These are phyloP conservation scores for Cinchona pubescens DNA, from an alignment of 257 asterid species.

Conservation along the genomic window DNA sequence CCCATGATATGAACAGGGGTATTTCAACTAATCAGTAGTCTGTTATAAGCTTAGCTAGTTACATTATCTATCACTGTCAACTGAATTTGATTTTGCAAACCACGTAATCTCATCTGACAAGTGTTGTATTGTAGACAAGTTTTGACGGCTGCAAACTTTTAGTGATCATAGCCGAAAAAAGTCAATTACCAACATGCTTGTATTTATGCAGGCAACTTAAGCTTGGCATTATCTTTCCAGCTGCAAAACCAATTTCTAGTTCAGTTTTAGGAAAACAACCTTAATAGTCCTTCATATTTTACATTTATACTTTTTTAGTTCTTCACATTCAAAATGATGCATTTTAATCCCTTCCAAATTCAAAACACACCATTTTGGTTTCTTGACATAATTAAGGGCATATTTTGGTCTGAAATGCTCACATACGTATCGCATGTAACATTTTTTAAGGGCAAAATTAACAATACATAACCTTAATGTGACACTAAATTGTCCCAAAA, in stretches of 20 bases:
- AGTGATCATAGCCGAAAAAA: background rate
- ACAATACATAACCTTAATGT: no score
- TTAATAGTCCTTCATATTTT: no score
- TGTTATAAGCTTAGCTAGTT: background rate
- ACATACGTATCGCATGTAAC: no score
- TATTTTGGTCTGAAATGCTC: no score
- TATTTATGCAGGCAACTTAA: conserved; percentile 74
- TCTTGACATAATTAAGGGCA: no score
- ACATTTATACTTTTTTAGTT: no score
- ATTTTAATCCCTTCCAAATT: no score
- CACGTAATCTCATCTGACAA: background rate
- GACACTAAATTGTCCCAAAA: no score
- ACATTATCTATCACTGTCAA: background rate
- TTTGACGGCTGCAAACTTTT: background rate
- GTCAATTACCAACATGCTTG: background rate
- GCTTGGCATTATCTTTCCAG: conserved; percentile 47
- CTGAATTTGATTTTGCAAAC: background rate
- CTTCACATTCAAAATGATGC: no score
- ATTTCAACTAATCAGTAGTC: background rate
- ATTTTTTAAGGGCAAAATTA: no score
- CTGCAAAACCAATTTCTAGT: conserved; percentile 38
- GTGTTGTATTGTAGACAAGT: background rate
- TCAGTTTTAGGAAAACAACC: conserved; percentile 13
- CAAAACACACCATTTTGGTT: no score
- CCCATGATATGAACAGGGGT: conserved; percentile 8